Percentiles rank a stretch among this genome's conserved stretches.
These are phyloP conservation scores for Clarireedia hainanense DNA, from an alignment of 2,329 filamentous ascomycete species.

Conservation along the genomic window DNA sequence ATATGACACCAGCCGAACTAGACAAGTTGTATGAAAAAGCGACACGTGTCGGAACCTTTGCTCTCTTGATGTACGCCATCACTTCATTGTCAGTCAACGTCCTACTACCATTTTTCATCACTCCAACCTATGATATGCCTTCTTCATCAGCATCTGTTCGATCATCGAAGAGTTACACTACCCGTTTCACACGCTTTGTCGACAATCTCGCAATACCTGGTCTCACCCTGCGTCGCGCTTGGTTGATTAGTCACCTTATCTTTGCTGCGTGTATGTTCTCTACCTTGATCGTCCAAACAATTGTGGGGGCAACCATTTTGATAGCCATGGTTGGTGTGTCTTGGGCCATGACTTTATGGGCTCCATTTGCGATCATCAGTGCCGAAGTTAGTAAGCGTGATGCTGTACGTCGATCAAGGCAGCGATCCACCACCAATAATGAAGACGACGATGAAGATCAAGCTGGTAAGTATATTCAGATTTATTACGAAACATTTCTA, in stretches of 20 bases:
- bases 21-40: constrained; percentile 75
- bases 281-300: constrained; percentile 69
- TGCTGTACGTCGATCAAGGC: constrained; percentile 47
- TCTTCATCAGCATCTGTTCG: constrained; percentile 25
- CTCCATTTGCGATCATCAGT: constrained; percentile 89
- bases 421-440: constrained; percentile 5
- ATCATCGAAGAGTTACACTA: constrained; percentile 23
- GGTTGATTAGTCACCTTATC: constrained; percentile 78
- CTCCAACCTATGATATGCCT: constrained; percentile 60
- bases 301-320: constrained; percentile 64
- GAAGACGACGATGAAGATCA: constrained; percentile 15
- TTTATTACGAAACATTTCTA: background rate
- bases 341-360: constrained; percentile 91
- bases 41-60: constrained; percentile 81
- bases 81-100: constrained; percentile 77
- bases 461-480: constrained; percentile 5
- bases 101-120: constrained; percentile 76
- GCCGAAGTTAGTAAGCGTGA: constrained; percentile 84
- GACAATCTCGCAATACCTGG: constrained; percentile 66
- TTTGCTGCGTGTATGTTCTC: constrained; percentile 76
- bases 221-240: constrained; percentile 79
- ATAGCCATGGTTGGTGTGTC: constrained; percentile 80
- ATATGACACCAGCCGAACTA: constrained; percentile 69
- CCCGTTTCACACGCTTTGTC: constrained; percentile 34
- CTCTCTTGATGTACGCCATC: constrained; percentile 79